These are phyloP conservation scores for Beauveria pseudobassiana DNA, from an alignment of 2,329 filamentous ascomycete species.

Conservation along the genomic window DNA sequence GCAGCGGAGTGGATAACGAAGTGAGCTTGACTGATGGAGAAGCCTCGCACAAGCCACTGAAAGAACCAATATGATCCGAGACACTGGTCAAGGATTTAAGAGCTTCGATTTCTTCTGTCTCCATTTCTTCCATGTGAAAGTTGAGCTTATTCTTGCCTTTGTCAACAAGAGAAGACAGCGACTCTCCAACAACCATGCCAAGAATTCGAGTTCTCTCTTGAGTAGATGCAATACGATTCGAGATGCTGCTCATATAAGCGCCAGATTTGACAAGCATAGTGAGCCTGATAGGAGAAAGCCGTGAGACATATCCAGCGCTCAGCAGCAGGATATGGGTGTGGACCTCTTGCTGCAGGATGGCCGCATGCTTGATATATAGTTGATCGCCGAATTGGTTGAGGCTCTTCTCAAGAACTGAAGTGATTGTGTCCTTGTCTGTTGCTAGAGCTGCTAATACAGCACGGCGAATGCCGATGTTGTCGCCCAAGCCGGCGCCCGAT, in stretches of 20 bases:
- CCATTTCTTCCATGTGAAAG: slow-evolving; percentile 76
- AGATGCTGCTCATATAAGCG: slow-evolving; percentile 68
- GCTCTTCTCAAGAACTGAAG: slow-evolving; percentile 56
- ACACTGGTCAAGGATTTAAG: slow-evolving; percentile 60
- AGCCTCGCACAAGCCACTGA: slow-evolving; percentile 40
- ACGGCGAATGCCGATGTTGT: slow-evolving; percentile 57
- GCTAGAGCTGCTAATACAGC: slow-evolving; percentile 54
- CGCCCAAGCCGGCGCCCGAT: slow-evolving; percentile 57
- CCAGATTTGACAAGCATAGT: slow-evolving; percentile 63
- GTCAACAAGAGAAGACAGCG: slow-evolving; percentile 54
- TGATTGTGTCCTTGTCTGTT: slow-evolving; percentile 42
- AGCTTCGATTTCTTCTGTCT: slow-evolving; percentile 64
- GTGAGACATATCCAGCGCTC: slow-evolving; percentile 66
- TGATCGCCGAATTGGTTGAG: slow-evolving; percentile 74
- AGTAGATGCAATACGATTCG: slow-evolving; percentile 73
- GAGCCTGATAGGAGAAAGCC: slow-evolving; percentile 57
- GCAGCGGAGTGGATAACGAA: background rate
- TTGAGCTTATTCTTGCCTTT: slow-evolving; percentile 67
- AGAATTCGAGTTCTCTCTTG: slow-evolving; percentile 71
- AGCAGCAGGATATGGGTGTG: slow-evolving; percentile 75
- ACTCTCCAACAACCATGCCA: slow-evolving; percentile 80
- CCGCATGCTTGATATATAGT: slow-evolving; percentile 77
- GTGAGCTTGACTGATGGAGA: background rate
- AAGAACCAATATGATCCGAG: slow-evolving; percentile 54
- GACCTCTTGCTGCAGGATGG: slow-evolving; percentile 82